Base-by-base conservation (phyloP, 129 eudicot species). In the Scalesia atractyloides region DNA sequence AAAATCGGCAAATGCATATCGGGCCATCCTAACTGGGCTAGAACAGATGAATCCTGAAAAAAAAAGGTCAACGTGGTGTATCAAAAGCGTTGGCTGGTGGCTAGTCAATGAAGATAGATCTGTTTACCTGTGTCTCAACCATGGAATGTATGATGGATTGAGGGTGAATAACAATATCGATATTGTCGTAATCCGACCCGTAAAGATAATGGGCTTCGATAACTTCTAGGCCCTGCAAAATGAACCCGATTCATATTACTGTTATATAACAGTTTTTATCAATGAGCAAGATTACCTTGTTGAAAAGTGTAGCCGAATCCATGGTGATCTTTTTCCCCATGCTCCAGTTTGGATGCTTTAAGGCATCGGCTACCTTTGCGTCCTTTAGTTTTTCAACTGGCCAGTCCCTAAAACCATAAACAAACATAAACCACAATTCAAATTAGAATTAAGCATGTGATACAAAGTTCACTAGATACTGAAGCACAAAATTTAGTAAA, bases 301-400 rank as follows among this genome's bases (percentile, higher is more conserved):
- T 94, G 82, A 94, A 94, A 49, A 94, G 92, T 49, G 99, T 94
- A 2, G 99, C 99, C 9, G 99, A 94, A 80, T 94, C 99, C 34
- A 94, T 97, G 0, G 99, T 94, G 68, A 94, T 94, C 80, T 94
- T 94, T 74, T 86, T 94, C 19, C 99, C 99, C 99, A 94, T 94
- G 72, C 84, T 94, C 99, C 99, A 94, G 70, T 94, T 94, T 5
- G 99, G 99, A 88, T 94, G 99, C 82, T 94, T 94, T 80, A 94
- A 84, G 66, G 99, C 99, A 82, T 94, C 99, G 1, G 99, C 92
- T 63, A 94, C 99, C 84, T 90, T 94, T 76, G 82, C 99, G 3
- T 94, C 96, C 83, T 90, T 94, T 26, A 94, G 74, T 75, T 90
- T 90, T 26, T 94, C 99, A 76, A 90, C 99, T 19, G 99, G 99